These are phyloP conservation scores for Chlamydomonas urium DNA, from an alignment of 139 green algal genomes.

Conservation along the genomic window DNA sequence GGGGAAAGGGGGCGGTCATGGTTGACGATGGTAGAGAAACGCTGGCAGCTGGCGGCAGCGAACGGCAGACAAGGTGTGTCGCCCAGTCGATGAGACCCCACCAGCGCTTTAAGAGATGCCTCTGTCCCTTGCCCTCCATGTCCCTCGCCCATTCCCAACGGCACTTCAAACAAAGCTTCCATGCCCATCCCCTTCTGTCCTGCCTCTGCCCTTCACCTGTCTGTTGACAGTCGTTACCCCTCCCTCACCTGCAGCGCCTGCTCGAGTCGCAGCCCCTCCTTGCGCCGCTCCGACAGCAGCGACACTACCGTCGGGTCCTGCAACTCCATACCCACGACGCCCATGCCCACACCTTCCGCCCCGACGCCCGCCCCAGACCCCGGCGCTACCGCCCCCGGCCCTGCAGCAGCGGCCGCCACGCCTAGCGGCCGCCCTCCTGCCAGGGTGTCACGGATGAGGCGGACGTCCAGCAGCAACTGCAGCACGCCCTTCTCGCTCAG, in stretches of 20 bases:
- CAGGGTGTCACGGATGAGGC: constrained; percentile 70
- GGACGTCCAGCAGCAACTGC: constrained; percentile 88
- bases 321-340: constrained; percentile 6
- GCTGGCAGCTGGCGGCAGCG: too few species aligned
- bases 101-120: too few species aligned
- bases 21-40: too few species aligned
- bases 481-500: constrained; percentile 66
- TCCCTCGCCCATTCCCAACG: too few species aligned
- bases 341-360: not conserved
- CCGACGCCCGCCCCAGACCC: not conserved
- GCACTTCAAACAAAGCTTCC: too few species aligned
- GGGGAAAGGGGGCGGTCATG: too few species aligned
- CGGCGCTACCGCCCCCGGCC: too few species aligned
- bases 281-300: constrained; percentile 31
- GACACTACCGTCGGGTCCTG: constrained; percentile 19
- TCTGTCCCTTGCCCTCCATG: too few species aligned
- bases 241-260: constrained; percentile 50
- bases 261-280: constrained; percentile 35
- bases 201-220: not conserved
- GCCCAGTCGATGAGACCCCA: too few species aligned
- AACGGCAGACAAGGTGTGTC: too few species aligned
- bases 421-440: constrained; percentile 48
- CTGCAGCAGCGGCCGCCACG: constrained; percentile 16
- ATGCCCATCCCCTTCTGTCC: too few species aligned
- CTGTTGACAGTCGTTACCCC: not conserved